Evolutionary conservation across 257 asterid genomes (phyloP).

Genomic region (Penstemon eatonii): DNA sequence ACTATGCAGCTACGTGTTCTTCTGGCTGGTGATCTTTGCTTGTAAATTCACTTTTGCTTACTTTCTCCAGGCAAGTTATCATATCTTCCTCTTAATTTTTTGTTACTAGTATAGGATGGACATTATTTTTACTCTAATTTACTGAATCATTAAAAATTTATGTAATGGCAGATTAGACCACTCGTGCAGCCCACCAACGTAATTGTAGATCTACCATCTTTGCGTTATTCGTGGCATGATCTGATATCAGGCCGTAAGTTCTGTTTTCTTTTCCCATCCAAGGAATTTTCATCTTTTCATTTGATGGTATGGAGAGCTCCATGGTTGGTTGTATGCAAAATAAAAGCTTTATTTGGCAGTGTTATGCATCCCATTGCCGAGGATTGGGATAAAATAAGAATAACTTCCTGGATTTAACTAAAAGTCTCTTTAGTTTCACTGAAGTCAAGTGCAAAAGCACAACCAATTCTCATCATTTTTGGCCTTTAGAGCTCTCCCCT

Average conservation of each 20-base stretch:
- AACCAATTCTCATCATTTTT: too few relatives aligned
- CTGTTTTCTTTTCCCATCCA: conserved; percentile 9
- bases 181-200: conserved; percentile 71
- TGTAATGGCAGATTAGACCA: conserved; percentile 72
- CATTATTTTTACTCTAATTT: conserved; percentile 16
- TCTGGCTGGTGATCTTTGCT: conserved; percentile 88
- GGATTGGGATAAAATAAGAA: too few relatives aligned
- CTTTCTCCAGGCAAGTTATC: conserved; percentile 88
- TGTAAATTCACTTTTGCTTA: conserved; percentile 93
- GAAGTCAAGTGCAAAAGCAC: too few relatives aligned
- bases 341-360: background rate
- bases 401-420: too few relatives aligned
- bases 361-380: background rate
- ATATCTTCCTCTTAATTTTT: conserved; percentile 21
- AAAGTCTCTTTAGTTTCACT: too few relatives aligned
- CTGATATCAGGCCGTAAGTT: conserved; percentile 70
- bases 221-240: conserved; percentile 91
- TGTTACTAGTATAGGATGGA: conserved; percentile 5
- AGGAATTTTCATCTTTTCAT: conserved; percentile 20
- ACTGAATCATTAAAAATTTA: conserved; percentile 18
- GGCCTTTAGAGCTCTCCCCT: too few relatives aligned
- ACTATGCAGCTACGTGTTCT: conserved; percentile 76
- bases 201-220: conserved; percentile 47
- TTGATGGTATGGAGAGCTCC: conserved; percentile 20
- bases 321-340: conserved; percentile 12